Conservation (phyloP, 768 basidiomycete species). For the Daedalea quercina region DNA sequence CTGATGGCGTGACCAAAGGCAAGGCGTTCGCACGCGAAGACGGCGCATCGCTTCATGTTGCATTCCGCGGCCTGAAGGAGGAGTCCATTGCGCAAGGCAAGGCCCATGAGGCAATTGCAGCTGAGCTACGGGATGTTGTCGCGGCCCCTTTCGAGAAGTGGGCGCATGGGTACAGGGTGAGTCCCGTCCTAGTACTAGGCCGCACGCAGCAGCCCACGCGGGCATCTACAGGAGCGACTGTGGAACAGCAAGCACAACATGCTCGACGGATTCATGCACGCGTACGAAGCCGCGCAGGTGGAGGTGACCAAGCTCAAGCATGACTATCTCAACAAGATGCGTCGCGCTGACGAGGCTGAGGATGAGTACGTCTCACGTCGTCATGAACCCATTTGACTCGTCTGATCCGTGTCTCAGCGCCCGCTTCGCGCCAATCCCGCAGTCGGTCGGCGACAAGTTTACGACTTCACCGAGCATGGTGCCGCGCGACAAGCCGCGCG, state of each 20-base stretch:
- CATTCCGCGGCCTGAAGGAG: constrained; percentile 73
- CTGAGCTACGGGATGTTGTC: constrained; percentile 70
- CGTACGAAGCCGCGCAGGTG: constrained; percentile 62
- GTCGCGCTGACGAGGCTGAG: constrained; percentile 85
- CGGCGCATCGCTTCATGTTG: constrained; percentile 73
- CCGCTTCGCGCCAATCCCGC: constrained; percentile 76
- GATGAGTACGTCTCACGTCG: constrained; percentile 66
- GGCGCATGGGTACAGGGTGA: constrained; percentile 69
- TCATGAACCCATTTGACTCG: constrained; percentile 4
- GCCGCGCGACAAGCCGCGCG: constrained; percentile 34
- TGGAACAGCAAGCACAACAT: constrained; percentile 40
- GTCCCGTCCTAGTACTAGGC: constrained; percentile 1
- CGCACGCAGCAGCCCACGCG: not conserved
- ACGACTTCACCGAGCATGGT: constrained; percentile 70
- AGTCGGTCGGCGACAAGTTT: constrained; percentile 56
- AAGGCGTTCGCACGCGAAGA: constrained; percentile 75
- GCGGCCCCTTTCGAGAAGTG: constrained; percentile 77
- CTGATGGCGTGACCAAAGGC: constrained; percentile 25
- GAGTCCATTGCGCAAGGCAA: constrained; percentile 71
- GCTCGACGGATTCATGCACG: constrained; percentile 58
- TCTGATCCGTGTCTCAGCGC: constrained; percentile 41
- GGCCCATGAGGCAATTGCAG: constrained; percentile 62
- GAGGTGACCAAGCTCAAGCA: constrained; percentile 69
- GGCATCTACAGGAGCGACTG: constrained; percentile 48
- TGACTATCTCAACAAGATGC: constrained; percentile 69